Evolutionary conservation across 1,139 yeast genomes (phyloP).

Genomic region (Zhuliangozyma blackwelliae): DNA sequence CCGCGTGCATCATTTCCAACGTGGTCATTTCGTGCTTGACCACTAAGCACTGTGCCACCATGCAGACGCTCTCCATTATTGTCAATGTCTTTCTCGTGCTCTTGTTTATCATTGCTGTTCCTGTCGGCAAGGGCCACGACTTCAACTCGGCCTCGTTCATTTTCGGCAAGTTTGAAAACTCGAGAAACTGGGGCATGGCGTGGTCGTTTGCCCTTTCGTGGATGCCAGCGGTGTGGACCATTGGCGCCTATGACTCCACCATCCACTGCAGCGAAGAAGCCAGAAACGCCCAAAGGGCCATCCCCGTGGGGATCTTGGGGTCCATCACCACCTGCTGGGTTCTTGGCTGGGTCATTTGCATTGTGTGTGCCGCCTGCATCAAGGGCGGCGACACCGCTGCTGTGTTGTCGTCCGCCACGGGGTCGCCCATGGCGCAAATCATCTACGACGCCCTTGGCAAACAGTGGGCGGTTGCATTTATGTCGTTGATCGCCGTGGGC

Average conservation of each 20-base stretch:
- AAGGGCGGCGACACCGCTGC: constrained; percentile 41
- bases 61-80: constrained; percentile 56
- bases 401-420: constrained; percentile 40
- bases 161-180: constrained; percentile 53
- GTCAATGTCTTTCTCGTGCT: constrained; percentile 51
- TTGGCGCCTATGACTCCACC: constrained; percentile 66
- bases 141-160: constrained; percentile 43
- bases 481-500: constrained; percentile 54
- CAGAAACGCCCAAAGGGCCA: constrained; percentile 59
- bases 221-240: constrained; percentile 67
- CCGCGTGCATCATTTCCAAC: constrained; percentile 25
- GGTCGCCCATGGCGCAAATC: constrained; percentile 62
- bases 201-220: constrained; percentile 50
- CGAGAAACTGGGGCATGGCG: constrained; percentile 16
- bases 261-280: constrained; percentile 74
- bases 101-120: constrained; percentile 59
- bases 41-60: constrained; percentile 43
- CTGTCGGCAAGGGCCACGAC: constrained; percentile 38
- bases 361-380: constrained; percentile 53
- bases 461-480: constrained; percentile 63
- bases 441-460: constrained; percentile 61
- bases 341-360: constrained; percentile 54
- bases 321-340: constrained; percentile 54
- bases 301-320: constrained; percentile 55
- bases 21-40: constrained; percentile 26